Base-by-base conservation (phyloP, 73 alveolate species). In the Paramecium pentaurelia region DNA sequence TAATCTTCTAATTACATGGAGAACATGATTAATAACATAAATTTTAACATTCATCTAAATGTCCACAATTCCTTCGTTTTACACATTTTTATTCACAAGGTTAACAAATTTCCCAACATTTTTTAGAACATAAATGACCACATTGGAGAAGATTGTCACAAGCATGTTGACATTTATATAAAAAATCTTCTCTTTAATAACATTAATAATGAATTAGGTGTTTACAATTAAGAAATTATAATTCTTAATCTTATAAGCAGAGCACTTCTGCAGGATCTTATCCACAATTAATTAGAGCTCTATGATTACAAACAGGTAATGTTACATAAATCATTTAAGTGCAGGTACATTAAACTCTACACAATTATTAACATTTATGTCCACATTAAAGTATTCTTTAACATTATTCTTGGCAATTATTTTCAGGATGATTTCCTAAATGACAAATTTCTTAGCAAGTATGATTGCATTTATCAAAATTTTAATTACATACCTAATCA, bases 81-180 rank as follows among this genome's bases (percentile, higher is more conserved):
- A 20, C 1, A 59, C 99, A 96, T 42, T 49, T 60, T 59, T 94
- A 71, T 30, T 92, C 38, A 75, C 99, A 96, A 25, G 87, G 84
- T 22, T 90, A 20, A 86, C 98, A 95, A 71, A 47, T 64, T 8
- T 93, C 40, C 1, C 94, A 45, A 77, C 99, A 96, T 40, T 34
- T 71, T 83, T 91, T 92, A 11, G 94, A 71, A 88, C 98, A 95
- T 9, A 77, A 32, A 91, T 96, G 99, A 7, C 97, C 97, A 87
- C 97, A 94, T 16, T 5, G 44, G 4, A 94, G 73, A 6, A 30
- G 4, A 28, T 37, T 44, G 2, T 37, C 60, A 34, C 94, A 88
- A 20, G 0, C 5, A 20, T 70, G 9, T 58, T 10, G 4, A 42
- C 93, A 86, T 3, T 28, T 0, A 0, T 45, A 1, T 0, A 3